phyloP scores from a whole-genome alignment of 805 yeast genomes.

The Saccharomycopsis sp. region DNA sequence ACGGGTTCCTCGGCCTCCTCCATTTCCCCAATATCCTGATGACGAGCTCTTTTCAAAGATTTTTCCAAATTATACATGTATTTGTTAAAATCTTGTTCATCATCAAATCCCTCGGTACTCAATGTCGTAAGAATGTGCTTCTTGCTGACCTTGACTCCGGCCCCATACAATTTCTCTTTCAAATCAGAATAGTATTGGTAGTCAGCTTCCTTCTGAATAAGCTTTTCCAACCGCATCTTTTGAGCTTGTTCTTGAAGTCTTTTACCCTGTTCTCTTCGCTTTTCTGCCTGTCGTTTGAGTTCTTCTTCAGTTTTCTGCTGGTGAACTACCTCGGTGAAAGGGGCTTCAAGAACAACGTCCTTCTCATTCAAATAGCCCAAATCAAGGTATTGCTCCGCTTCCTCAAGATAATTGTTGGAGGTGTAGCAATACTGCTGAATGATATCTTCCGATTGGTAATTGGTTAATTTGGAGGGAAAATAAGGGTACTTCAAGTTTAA shows the following conservation, averaged over 20 bases:
- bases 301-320: constrained; percentile 82
- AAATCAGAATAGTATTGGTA: constrained; percentile 60
- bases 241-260: constrained; percentile 91
- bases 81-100: constrained; percentile 62
- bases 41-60: constrained; percentile 60
- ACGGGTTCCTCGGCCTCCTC: constrained; percentile 45
- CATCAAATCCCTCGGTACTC: constrained; percentile 72
- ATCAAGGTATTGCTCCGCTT: constrained; percentile 49
- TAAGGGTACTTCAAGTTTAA: constrained; percentile 82
- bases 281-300: constrained; percentile 64
- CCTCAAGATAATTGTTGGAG: constrained; percentile 59
- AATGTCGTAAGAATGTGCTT: constrained; percentile 49
- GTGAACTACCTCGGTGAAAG: constrained; percentile 58
- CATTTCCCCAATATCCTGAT: constrained; percentile 57
- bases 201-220: constrained; percentile 76
- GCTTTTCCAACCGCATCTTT: constrained; percentile 70
- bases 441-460: constrained; percentile 57
- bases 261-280: constrained; percentile 77
- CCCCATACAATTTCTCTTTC: constrained; percentile 38
- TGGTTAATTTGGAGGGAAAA: constrained; percentile 70
- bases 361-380: constrained; percentile 56
- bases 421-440: constrained; percentile 76
- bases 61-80: constrained; percentile 59
- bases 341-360: constrained; percentile 80
- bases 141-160: constrained; percentile 37